Conservation (phyloP, 495 filamentous ascomycete genomes). For the Lasiosphaeria hispida region DNA sequence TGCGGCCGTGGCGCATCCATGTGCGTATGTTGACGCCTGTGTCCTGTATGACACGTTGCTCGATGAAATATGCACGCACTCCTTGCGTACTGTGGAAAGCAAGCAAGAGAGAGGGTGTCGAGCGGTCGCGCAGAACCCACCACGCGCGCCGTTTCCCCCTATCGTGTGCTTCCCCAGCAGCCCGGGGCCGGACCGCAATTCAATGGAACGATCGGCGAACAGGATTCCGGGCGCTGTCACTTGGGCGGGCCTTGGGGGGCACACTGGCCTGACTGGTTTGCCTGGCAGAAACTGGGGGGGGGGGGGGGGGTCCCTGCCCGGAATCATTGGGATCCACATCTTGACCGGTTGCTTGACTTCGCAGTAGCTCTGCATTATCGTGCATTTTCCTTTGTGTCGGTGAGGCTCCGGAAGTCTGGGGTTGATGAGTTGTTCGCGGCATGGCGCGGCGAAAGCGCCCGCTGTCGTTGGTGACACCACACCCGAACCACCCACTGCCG, state of each 20-base stretch:
- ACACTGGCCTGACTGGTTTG: too few species aligned
- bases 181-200: slow-evolving; percentile 21
- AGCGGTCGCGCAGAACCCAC: not conserved
- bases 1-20: slow-evolving; percentile 3
- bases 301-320: slow-evolving; percentile 6
- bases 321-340: slow-evolving; percentile 20
- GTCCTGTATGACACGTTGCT: slow-evolving; percentile 23
- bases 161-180: slow-evolving; percentile 18
- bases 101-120: not conserved
- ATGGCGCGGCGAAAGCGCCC: not conserved
- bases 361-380: slow-evolving; percentile 28
- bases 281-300: too few species aligned
- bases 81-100: not conserved
- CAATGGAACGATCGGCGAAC: slow-evolving; percentile 16
- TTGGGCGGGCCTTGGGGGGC: slow-evolving; percentile 7
- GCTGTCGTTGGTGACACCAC: slow-evolving; percentile 1
- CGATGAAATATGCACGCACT: slow-evolving; percentile 8
- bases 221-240: slow-evolving; percentile 12
- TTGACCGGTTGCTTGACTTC: slow-evolving; percentile 24
- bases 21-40: not conserved
- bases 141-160: slow-evolving; percentile 1
- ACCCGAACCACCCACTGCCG: slow-evolving; percentile 6
- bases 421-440: slow-evolving; percentile 29
- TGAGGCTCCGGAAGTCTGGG: slow-evolving; percentile 23
- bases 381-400: slow-evolving; percentile 31